Evolutionary conservation across 495 filamentous ascomycete genomes (phyloP).

Genomic region (Lasiosphaeria ovina): DNA sequence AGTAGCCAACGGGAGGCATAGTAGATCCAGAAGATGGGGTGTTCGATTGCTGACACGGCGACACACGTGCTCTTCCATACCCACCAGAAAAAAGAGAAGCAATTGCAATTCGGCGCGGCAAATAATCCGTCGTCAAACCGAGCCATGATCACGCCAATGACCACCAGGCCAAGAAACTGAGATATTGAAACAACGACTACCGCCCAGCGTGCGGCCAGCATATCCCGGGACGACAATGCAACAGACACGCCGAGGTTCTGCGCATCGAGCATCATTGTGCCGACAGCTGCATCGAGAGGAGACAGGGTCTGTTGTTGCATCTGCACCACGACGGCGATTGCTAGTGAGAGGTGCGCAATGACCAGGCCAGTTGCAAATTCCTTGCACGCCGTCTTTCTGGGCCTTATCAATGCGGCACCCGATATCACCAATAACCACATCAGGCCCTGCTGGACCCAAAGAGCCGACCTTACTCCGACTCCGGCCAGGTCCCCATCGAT

Average conservation of each 20-base stretch:
- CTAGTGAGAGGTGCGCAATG: conserved; percentile 25
- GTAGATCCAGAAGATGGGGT: conserved; percentile 22
- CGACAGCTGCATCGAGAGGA: conserved; percentile 25
- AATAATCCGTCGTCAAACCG: conserved; percentile 14
- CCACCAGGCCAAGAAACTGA: conserved; percentile 23
- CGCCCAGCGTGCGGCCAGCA: conserved; percentile 26
- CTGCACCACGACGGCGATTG: conserved; percentile 25
- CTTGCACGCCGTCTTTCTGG: conserved; percentile 21
- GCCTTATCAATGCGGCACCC: conserved; percentile 16
- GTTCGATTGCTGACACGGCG: conserved; percentile 7
- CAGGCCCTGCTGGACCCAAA: conserved; percentile 23
- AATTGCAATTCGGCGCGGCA: conserved; percentile 13
- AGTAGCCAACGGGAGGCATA: conserved; percentile 23
- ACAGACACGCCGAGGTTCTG: conserved; percentile 24
- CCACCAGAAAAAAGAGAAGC: conserved; percentile 31
- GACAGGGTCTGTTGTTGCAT: conserved; percentile 20
- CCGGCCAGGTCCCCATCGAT: conserved; percentile 28
- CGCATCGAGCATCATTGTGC: conserved; percentile 25
- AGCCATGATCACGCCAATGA: conserved; percentile 21
- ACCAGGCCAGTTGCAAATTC: conserved; percentile 24
- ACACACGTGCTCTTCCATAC: conserved; percentile 24
- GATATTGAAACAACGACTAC: conserved; percentile 15
- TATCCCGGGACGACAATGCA: conserved; percentile 23
- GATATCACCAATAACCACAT: conserved; percentile 21
- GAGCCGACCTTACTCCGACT: conserved; percentile 24